Evolutionary conservation across 805 yeast species (phyloP).

Genomic region (Cyberlindnera mrakii): DNA sequence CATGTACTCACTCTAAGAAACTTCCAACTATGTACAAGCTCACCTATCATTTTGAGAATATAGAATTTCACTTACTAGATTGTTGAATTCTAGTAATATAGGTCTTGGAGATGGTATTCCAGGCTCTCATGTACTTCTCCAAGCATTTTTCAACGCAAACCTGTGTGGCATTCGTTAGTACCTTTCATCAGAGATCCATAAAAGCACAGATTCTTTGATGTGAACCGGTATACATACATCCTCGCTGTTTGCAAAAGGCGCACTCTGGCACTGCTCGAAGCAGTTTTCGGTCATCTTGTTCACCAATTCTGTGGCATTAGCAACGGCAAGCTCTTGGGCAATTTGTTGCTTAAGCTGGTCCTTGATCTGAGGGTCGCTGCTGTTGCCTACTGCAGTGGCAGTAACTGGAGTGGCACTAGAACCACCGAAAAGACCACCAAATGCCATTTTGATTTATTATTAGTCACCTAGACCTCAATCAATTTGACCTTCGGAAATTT

Average conservation of each 20-base stretch:
- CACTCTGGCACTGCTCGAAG: slow-evolving; percentile 67
- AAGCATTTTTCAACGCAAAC: slow-evolving; percentile 72
- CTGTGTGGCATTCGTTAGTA: slow-evolving; percentile 9
- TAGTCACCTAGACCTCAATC: background rate
- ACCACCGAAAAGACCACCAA: slow-evolving; percentile 26
- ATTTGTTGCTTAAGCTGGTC: slow-evolving; percentile 64
- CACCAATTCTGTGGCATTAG: slow-evolving; percentile 83
- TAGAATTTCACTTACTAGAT: slow-evolving; percentile 15
- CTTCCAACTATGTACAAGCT: slow-evolving; percentile 3
- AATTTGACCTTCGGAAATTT: too few species aligned
- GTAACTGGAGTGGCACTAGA: slow-evolving; percentile 19
- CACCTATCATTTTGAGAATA: background rate
- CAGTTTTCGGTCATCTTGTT: slow-evolving; percentile 83
- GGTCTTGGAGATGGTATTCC: slow-evolving; percentile 78
- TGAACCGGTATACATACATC: slow-evolving; percentile 25
- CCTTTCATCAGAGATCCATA: too few species aligned
- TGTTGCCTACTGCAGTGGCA: slow-evolving; percentile 14
- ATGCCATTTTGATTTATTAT: slow-evolving; percentile 16
- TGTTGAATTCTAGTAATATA: slow-evolving; percentile 73
- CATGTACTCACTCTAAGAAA: background rate
- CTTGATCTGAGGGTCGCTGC: slow-evolving; percentile 30
- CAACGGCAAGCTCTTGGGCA: slow-evolving; percentile 80
- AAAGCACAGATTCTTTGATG: background rate
- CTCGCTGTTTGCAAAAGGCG: slow-evolving; percentile 56
- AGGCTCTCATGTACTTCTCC: slow-evolving; percentile 83